Percentiles rank a stretch among this genome's conserved stretches.
phyloP scores from a whole-genome alignment of 371 early-diverging fungal genomes.

The Haplosporangium sp. region DNA sequence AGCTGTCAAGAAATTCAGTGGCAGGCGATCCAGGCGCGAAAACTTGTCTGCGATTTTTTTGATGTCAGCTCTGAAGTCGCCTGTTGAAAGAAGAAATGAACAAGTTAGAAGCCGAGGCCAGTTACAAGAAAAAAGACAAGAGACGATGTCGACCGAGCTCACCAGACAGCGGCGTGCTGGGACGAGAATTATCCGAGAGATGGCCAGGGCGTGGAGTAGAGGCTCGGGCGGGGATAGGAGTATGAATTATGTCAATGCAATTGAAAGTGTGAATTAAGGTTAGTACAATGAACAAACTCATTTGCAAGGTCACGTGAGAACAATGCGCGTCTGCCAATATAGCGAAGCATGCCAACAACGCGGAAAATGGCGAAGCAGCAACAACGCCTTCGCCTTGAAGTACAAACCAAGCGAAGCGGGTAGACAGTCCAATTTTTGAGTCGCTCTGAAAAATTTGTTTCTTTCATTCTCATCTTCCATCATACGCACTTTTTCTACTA shows the following conservation, averaged over 20 bases:
- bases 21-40: constrained; percentile 15
- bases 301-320: background rate
- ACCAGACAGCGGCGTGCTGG: background rate
- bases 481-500: no score
- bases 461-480: no score
- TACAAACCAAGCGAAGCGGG: no score
- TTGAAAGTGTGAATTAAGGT: constrained; percentile 1
- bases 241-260: background rate
- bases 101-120: no score
- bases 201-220: background rate
- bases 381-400: no score
- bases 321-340: background rate
- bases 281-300: constrained; percentile 3
- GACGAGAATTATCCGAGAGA: background rate
- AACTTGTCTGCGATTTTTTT: constrained; percentile 1
- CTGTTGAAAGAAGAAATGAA: no score
- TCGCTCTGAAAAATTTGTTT: no score
- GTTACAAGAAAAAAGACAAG: no score
- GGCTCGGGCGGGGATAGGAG: background rate
- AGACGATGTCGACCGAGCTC: no score
- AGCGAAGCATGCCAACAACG: no score
- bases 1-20: constrained; percentile 3
- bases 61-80: constrained; percentile 8
- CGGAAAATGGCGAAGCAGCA: no score
- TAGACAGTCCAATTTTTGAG: no score